phyloP scores from a whole-genome alignment of 2,329 filamentous ascomycete genomes.

The Biscogniauxia mediterranea region DNA sequence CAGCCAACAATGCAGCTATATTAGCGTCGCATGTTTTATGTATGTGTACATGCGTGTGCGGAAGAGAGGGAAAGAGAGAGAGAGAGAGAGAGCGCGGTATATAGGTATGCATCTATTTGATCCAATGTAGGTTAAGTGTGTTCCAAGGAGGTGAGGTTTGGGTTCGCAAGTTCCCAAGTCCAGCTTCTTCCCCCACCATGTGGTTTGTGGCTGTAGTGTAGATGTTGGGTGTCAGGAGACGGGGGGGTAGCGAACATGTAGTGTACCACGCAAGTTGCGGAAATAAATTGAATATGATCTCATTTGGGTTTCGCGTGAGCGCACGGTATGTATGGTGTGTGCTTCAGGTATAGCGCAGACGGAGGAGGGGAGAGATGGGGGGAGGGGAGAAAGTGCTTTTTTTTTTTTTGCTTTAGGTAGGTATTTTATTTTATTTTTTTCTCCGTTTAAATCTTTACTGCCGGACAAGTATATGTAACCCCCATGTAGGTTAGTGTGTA shows the following conservation, averaged over 20 bases:
- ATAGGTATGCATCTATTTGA: too few relatives aligned
- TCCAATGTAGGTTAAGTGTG: too few relatives aligned
- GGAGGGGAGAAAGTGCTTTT: neutral
- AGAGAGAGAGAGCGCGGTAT: too few relatives aligned
- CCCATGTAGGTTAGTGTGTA: too few relatives aligned
- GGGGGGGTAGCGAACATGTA: neutral
- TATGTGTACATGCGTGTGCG: neutral
- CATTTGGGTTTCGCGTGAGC: neutral
- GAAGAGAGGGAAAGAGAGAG: neutral
- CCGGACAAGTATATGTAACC: neutral
- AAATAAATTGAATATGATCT: neutral
- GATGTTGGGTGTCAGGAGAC: neutral
- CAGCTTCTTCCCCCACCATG: neutral
- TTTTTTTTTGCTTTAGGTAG: neutral
- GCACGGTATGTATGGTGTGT: neutral
- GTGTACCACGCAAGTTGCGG: neutral
- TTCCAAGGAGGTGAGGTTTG: too few relatives aligned
- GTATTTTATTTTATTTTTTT: neutral
- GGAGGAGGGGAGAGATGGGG: too few relatives aligned
- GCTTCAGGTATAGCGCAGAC: neutral
- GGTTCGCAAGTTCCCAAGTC: neutral
- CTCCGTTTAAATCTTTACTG: neutral
- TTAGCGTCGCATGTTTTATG: neutral
- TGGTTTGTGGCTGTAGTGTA: neutral
- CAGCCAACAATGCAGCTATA: neutral